Evolutionary conservation across 352 stramenopile species (phyloP), one percentile per base, ranked within the genome.

Genomic region (Phytopythium aichiense): DNA sequence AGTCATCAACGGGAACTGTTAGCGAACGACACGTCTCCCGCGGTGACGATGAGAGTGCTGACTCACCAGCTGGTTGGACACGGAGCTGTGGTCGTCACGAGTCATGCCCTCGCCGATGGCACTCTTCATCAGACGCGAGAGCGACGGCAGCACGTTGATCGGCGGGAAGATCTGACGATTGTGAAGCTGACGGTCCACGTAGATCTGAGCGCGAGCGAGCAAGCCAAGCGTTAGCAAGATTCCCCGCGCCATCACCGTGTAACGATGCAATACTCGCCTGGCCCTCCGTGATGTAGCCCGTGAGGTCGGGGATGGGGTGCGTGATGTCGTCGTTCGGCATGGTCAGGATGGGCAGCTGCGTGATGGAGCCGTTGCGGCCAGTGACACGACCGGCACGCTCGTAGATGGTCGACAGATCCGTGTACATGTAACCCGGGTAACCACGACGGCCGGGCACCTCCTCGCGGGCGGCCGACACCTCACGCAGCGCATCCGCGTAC

Each of bases 321-420:
- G 97, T 99, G 82, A 99, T 99, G 88, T 99, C 97, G 77, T 99
- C 97, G 88, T 99, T 99, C 64, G 97, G 97, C 97, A 99, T 99
- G 50, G 97, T 99, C 72, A 99, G 79, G 79, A 99, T 99, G 61
- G 97, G 97, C 58, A 99, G 84, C 82, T 99, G 97, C 52, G 97
- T 99, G 75, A 99, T 99, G 51, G 96, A 99, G 40, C 97, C 97
- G 69, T 99, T 99, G 62, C 96, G 92, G 60, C 97, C 97, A 60
- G 84, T 91, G 28, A 99, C 96, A 89, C 97, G 94, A 71, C 97
- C 97, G 57, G 97, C 97, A 70, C 97, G 91, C 84, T 99, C 97
- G 76, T 99, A 99, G 67, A 99, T 98, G 54, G 95, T 99, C 59
- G 95, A 98, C 74, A 99, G 81, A 98, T 99, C 97, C 69, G 97